A percentile compares a stretch with the other conserved stretches of the same genome.
These are phyloP conservation scores for Calonectria leucothoes DNA, from an alignment of 2,329 filamentous ascomycete species.

Conservation along the genomic window DNA sequence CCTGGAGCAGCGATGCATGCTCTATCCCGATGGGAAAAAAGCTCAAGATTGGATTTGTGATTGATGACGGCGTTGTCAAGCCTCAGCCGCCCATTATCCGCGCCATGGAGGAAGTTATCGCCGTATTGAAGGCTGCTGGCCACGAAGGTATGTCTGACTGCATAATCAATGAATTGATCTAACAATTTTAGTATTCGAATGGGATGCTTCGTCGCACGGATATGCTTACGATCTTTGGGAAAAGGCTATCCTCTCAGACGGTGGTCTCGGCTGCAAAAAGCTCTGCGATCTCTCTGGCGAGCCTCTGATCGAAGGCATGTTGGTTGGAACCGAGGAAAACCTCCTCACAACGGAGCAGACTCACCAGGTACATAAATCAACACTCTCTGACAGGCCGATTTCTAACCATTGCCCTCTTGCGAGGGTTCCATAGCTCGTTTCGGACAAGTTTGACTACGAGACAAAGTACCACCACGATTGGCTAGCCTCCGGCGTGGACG, in stretches of 20 bases:
- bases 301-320: conserved; percentile 21
- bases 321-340: conserved; percentile 13
- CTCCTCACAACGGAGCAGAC: conserved; percentile 15
- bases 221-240: conserved; percentile 17
- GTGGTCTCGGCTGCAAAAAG: conserved; percentile 13
- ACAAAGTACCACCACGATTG: conserved; percentile 4
- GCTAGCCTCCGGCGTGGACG: conserved; percentile 7
- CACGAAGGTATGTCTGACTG: conserved; percentile 8
- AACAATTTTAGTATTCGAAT: conserved; percentile 11
- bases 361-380: conserved; percentile 4
- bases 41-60: conserved; percentile 19
- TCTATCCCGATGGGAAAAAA: conserved; percentile 2
- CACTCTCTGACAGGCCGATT: too few relatives aligned
- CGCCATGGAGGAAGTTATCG: conserved; percentile 11
- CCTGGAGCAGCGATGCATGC: conserved; percentile 14
- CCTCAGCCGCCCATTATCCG: conserved; percentile 18
- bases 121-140: conserved; percentile 1
- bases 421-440: neutral
- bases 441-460: conserved; percentile 10
- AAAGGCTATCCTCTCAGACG: conserved; percentile 20
- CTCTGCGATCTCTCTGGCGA: conserved; percentile 19
- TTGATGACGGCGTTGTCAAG: conserved; percentile 23
- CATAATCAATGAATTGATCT: neutral
- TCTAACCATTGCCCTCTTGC: neutral
- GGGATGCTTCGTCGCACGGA: conserved; percentile 11